Conservation (phyloP, 805 yeast genomes). For the Dipodascopsis uninucleata region DNA sequence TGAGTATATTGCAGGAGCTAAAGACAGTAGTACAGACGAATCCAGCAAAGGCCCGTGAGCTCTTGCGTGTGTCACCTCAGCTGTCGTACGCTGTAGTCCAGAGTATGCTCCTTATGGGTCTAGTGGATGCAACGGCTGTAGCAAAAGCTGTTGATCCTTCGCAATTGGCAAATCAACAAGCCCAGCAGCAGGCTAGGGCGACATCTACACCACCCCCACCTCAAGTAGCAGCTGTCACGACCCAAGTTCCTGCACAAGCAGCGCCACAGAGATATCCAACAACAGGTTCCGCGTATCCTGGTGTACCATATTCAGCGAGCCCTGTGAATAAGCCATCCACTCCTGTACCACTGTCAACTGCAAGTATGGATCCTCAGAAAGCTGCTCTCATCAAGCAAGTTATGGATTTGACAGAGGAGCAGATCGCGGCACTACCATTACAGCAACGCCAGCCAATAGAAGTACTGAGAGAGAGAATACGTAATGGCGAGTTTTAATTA, state of each 20-base stretch:
- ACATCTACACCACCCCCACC: conserved; percentile 13
- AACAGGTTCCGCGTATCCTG: conserved; percentile 3
- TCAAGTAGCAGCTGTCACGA: background rate
- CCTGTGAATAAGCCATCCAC: too few species aligned
- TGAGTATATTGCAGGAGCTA: conserved; percentile 53
- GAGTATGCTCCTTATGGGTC: conserved; percentile 46
- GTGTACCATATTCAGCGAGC: conserved; percentile 1
- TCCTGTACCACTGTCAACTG: conserved; percentile 10
- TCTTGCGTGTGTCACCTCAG: conserved; percentile 74
- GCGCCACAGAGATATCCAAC: conserved; percentile 16
- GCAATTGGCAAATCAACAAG: conserved; percentile 17
- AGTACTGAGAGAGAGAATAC: conserved; percentile 28
- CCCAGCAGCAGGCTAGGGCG: conserved; percentile 8
- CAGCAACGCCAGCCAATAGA: conserved; percentile 46
- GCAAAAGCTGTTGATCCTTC: conserved; percentile 29
- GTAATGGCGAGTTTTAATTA: conserved; percentile 27
- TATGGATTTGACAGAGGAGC: conserved; percentile 50
- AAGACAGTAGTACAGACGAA: conserved; percentile 54
- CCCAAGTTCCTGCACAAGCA: conserved; percentile 4
- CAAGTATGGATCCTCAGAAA: conserved; percentile 39
- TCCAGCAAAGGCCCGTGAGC: conserved; percentile 54
- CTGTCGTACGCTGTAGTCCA: conserved; percentile 80
- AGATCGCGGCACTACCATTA: conserved; percentile 47
- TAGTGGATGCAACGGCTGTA: conserved; percentile 34
- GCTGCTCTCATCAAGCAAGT: conserved; percentile 52